Evolutionary conservation across 2,329 filamentous ascomycete genomes (phyloP), one percentile per base, ranked within the genome.

Genomic region (Balansia obtecta): DNA sequence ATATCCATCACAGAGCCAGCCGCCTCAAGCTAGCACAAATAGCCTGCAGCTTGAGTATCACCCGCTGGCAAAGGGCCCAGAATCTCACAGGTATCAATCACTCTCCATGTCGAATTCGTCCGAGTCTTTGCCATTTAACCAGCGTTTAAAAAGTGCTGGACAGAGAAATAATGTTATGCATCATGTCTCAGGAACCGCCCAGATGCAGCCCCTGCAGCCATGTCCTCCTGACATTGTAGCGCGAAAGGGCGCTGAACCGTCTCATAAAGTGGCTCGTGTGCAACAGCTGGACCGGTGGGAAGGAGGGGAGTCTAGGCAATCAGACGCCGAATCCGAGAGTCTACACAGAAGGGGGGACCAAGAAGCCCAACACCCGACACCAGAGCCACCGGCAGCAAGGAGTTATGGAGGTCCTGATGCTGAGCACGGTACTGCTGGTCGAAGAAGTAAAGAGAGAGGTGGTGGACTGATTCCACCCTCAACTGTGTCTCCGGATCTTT

Each of bases 401-500:
- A 45, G 43, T 37, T 43, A 38, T 15, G 43, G 50, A 12, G 22
- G 37, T 11, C 13, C 11, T 15, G 22, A 52, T 27, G 38, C 48
- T 22, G 15, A 16, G 12, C 3, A 15, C 15, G 50, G 22, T n/a
- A 10, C 10, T 20, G 15, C 10, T 6, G 32, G 38, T 1, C 39
- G 44, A 2, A 39, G 22, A 5, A 39, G n/a, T 12, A 34, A 4
- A 4, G n/a, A 30, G 18, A 34, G 42, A 2, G 44, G 48, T 9
- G 46, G 46, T 4, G 54, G 50, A 9, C 13, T 45, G 5, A n/a
- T 50, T n/a, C 42, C 45, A 18, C 45, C 33, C 4, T 41, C 44
- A 8, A 51, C 49, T 7, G 50, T 55, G n/a, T 56, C 53, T 13
- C 54, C 54, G 2, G 51, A 53, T 8, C 20, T 46, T 22, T 56